Percentiles rank a stretch among this genome's conserved stretches.
Evolutionary conservation across 2,329 filamentous ascomycete species (phyloP).

Genomic region (Lachnellula subtilissima): DNA sequence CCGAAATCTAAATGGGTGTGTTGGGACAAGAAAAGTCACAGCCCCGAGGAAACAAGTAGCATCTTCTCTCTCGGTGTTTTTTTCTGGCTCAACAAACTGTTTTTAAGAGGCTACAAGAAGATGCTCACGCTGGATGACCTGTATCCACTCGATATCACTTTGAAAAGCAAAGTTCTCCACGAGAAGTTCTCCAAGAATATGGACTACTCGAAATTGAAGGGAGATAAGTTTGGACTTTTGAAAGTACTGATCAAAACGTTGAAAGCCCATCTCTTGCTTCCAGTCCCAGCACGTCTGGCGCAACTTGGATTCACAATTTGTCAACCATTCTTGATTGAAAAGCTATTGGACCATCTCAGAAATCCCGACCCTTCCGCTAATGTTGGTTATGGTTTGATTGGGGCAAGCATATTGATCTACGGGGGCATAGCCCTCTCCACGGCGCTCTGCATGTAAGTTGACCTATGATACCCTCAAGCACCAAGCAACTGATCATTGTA

Average conservation of each 20-base stretch:
- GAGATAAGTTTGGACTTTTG: slow-evolving; percentile 12
- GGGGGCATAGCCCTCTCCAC: slow-evolving; percentile 22
- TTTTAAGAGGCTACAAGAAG: slow-evolving; percentile 28
- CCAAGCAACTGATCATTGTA: no score
- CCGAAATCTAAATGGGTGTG: slow-evolving; percentile 13
- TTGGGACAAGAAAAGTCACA: slow-evolving; percentile 4
- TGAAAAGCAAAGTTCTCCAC: slow-evolving; percentile 11
- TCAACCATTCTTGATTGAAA: slow-evolving; percentile 8
- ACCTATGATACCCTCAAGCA: no score
- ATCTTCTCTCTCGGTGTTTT: slow-evolving; percentile 30
- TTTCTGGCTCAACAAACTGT: slow-evolving; percentile 33
- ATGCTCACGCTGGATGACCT: slow-evolving; percentile 29
- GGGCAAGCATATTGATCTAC: slow-evolving; percentile 15
- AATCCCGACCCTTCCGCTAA: slow-evolving; percentile 8
- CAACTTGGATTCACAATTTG: slow-evolving; percentile 13
- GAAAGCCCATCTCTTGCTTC: slow-evolving; percentile 20
- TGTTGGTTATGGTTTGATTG: slow-evolving; percentile 19
- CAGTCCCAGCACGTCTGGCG: slow-evolving; percentile 12
- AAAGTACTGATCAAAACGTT: slow-evolving; percentile 26
- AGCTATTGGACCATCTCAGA: slow-evolving; percentile 18
- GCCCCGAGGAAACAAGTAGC: slow-evolving; percentile 27
- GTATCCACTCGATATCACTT: slow-evolving; percentile 12
- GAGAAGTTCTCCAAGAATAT: slow-evolving; percentile 5
- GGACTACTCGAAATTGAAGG: slow-evolving; percentile 10
- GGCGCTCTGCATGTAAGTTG: slow-evolving; percentile 18